Conservation (phyloP, 495 filamentous ascomycete genomes). For the Recurvomyces mirabilis region DNA sequence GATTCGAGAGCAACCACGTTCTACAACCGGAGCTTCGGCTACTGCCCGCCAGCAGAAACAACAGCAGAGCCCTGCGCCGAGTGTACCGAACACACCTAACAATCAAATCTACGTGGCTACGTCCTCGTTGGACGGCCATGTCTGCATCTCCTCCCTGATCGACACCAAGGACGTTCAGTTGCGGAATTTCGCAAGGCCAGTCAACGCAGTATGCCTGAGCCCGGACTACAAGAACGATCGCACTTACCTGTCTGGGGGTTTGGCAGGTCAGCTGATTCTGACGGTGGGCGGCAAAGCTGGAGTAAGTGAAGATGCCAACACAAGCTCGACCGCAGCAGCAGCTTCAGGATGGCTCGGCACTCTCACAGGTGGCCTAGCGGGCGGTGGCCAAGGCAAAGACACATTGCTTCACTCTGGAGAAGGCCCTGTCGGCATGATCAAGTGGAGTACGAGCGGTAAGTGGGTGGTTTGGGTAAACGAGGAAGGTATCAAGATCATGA, state of each 20-base stretch:
- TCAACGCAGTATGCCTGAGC: conserved; percentile 80
- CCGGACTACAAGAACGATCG: conserved; percentile 85
- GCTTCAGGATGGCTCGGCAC: conserved; percentile 86
- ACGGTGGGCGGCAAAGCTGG: conserved; percentile 71
- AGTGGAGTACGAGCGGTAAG: conserved; percentile 83
- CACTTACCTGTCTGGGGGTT: conserved; percentile 78
- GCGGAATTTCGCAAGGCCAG: conserved; percentile 84
- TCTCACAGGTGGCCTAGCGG: conserved; percentile 50
- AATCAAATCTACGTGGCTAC: conserved; percentile 87
- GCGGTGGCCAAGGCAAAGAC: conserved; percentile 69
- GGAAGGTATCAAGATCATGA: conserved; percentile 94
- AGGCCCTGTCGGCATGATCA: conserved; percentile 77
- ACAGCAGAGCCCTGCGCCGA: conserved; percentile 31
- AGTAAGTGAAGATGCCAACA: conserved; percentile 66
- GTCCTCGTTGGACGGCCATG: conserved; percentile 89
- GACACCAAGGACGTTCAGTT: conserved; percentile 72
- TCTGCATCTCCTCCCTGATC: conserved; percentile 74
- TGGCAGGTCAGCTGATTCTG: conserved; percentile 81
- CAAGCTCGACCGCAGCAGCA: conserved; percentile 68
- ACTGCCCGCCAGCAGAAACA: neutral
- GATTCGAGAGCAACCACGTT: neutral
- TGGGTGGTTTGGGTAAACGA: conserved; percentile 94
- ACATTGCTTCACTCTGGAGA: conserved; percentile 84
- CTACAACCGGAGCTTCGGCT: neutral
- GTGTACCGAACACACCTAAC: conserved; percentile 57